Evolutionary conservation across 2,329 filamentous ascomycete species (phyloP), one percentile per base, ranked within the genome.

Genomic region (Cladosporium sp.): DNA sequence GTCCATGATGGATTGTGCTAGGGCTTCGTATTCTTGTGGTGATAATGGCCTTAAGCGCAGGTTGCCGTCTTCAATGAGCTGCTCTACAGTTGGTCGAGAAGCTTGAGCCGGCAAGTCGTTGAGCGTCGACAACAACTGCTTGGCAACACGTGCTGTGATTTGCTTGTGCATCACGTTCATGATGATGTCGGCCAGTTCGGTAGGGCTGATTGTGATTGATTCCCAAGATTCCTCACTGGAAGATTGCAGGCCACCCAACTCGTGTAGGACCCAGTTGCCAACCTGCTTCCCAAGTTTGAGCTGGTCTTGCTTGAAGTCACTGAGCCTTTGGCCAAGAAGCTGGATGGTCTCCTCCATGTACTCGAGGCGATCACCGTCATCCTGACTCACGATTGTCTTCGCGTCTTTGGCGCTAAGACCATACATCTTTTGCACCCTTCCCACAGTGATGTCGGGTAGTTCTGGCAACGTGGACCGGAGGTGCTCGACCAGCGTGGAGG

Each of bases 401-500:
- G 94, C 93, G 73, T 99, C 95, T 75, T 95, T 95, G 8, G 87
- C 76, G 0, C 89, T 90, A 14, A 99, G 81, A 0, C 87, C 87
- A 72, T 91, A 93, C n/a, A 76, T 74, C 6, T 77, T 68, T 2
- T 83, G 78, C 0, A 80, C 70, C 1, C 88, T 83, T 2, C 96
- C 81, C 40, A 85, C 82, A 5, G 73, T 74, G n/a, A 69, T 66
- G 70, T 97, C 93, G 0, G 93, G 92, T 11, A 91, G 81, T 26
- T 86, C 82, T 5, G 92, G 91, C 66, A 97, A 79, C 0, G 84
- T 89, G 0, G 78, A 71, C 23, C 78, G 80, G 16, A 98, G 81
- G 68, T 89, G 82, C 5, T 82, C 74, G 5, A 97, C 81, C 0
- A 98, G 82, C 65, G 91, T 88, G 67, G 80, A 75, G 8, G 88